phyloP scores from a whole-genome alignment of 116 monocot genomes.

The Phalaenopsis hybrid region DNA sequence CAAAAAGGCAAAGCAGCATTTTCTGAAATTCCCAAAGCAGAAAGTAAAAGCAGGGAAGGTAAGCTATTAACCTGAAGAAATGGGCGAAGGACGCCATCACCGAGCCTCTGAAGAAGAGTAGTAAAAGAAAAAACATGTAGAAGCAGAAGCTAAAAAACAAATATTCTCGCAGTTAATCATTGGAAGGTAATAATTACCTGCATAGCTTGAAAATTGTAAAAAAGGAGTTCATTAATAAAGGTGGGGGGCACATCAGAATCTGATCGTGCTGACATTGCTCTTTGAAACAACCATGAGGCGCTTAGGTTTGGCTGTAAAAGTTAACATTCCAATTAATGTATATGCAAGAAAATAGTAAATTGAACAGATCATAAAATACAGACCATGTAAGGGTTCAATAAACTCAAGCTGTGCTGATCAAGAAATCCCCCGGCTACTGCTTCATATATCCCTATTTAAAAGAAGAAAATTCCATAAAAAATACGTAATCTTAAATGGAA shows the following conservation, averaged over 20 bases:
- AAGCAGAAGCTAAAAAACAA: neutral
- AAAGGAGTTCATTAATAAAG: constrained; percentile 90
- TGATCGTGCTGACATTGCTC: constrained; percentile 77
- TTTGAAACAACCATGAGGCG: constrained; percentile 96
- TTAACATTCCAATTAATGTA: neutral
- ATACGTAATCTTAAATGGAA: constrained; percentile 8
- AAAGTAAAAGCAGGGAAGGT: neutral
- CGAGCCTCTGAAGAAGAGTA: constrained; percentile 54
- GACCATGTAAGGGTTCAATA: constrained; percentile 94
- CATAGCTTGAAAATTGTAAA: constrained; percentile 75
- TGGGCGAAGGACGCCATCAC: constrained; percentile 69
- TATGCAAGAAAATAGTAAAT: constrained; percentile 1
- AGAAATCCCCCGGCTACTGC: constrained; percentile 69
- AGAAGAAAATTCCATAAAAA: constrained; percentile 3
- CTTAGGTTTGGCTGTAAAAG: constrained; percentile 86
- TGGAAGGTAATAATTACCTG: constrained; percentile 32
- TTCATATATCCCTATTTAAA: constrained; percentile 68
- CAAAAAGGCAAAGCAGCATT: neutral
- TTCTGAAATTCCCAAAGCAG: neutral
- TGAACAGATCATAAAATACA: constrained; percentile 12
- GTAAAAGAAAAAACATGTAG: neutral
- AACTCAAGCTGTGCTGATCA: constrained; percentile 57
- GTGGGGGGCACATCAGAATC: constrained; percentile 43
- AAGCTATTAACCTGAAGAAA: constrained; percentile 75
- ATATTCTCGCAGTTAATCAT: neutral